Evolutionary conservation across 805 yeast genomes (phyloP).

Genomic region (Ogataea parapolymorpha): DNA sequence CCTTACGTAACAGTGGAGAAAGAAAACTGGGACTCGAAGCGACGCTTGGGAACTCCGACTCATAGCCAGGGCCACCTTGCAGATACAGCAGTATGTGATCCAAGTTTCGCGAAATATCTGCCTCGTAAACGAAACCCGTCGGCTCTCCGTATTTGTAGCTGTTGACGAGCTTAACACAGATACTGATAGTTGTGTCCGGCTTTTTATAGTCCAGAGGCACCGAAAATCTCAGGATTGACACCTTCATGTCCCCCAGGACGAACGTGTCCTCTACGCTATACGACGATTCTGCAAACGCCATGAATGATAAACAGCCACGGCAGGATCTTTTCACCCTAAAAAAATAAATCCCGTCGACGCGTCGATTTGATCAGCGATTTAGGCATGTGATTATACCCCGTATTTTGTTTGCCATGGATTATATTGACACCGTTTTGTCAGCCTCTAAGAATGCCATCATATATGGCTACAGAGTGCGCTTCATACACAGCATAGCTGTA

Average conservation of each 20-base stretch:
- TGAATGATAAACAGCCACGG: background rate
- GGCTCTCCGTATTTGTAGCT: conserved; percentile 5
- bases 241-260: conserved; percentile 18
- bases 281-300: background rate
- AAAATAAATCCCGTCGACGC: conserved; percentile 4
- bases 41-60: conserved; percentile 29
- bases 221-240: conserved; percentile 19
- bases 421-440: conserved; percentile 4
- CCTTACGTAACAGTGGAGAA: conserved; percentile 17
- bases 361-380: background rate
- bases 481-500: conserved; percentile 28
- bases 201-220: conserved; percentile 29
- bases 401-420: conserved; percentile 1
- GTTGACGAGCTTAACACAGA: conserved; percentile 23
- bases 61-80: conserved; percentile 58
- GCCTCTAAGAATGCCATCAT: conserved; percentile 30
- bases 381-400: conserved; percentile 8
- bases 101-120: conserved; percentile 26
- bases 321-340: background rate
- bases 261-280: conserved; percentile 17
- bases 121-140: conserved; percentile 4
- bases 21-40: conserved; percentile 16
- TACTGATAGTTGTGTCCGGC: conserved; percentile 10
- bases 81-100: conserved; percentile 36
- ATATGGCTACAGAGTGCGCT: conserved; percentile 32